phyloP scores from a whole-genome alignment of 352 stramenopile genomes.

The Globisporangium carolinianum region DNA sequence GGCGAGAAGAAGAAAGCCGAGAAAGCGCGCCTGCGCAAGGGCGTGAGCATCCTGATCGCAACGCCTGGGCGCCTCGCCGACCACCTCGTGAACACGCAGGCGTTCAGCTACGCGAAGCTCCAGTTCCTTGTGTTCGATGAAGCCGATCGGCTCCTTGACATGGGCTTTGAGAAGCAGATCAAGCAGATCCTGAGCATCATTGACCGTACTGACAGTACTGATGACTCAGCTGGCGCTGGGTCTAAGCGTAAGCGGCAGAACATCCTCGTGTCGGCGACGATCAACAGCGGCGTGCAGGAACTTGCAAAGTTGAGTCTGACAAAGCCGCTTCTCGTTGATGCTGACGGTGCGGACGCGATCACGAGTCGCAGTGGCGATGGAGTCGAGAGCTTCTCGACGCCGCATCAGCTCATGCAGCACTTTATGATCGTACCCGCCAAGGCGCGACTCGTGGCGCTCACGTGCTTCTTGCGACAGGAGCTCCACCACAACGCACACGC shows the following conservation, averaged over 20 bases:
- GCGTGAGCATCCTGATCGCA: constrained; percentile 95
- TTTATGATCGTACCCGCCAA: constrained; percentile 95
- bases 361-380: constrained; percentile 8
- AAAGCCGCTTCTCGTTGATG: constrained; percentile 70
- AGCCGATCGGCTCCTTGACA: constrained; percentile 98
- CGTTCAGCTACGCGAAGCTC: constrained; percentile 86
- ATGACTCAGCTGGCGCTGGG: neutral
- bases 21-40: constrained; percentile 78
- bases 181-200: constrained; percentile 95
- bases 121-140: constrained; percentile 98
- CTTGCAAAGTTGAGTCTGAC: constrained; percentile 79
- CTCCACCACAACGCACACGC: constrained; percentile 25
- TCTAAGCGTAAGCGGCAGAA: constrained; percentile 39
- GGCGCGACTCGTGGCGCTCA: constrained; percentile 88
- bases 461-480: constrained; percentile 88
- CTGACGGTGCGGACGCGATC: constrained; percentile 30
- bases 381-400: constrained; percentile 80
- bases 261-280: constrained; percentile 83
- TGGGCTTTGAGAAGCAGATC: constrained; percentile 99
- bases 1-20: constrained; percentile 91
- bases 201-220: constrained; percentile 67
- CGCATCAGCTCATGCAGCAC: constrained; percentile 93
- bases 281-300: constrained; percentile 81
- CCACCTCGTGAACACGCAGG: constrained; percentile 92
- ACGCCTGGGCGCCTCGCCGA: constrained; percentile 97